Evolutionary conservation across 164 flowering plant species (phyloP), one percentile per base, ranked within the genome.

Genomic region (Malania oleifera): DNA sequence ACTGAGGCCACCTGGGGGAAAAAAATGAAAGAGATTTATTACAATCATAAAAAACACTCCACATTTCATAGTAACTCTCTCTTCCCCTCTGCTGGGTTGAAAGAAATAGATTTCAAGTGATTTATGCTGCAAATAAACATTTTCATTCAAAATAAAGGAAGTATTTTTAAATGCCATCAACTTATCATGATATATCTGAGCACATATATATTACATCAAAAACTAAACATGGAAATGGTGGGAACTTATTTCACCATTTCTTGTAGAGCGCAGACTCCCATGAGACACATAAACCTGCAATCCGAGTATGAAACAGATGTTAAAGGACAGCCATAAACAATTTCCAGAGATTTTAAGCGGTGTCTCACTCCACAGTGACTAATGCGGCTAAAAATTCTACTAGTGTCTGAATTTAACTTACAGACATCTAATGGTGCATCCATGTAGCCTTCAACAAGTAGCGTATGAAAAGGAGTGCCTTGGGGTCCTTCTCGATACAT

Each of bases 401-500:
- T 10, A 25, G 27, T 18, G 23, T 25, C 24, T 7, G 25, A 44
- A 26, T 28, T 25, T 19, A 52, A 77, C 98, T 89, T 80, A 93
- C 98, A 87, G 62, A 72, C 77, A 80, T 93, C 96, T 24, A 86
- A 23, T 26, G 96, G 86, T 29, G 82, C 96, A 68, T 92, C 90
- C 1, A 86, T 70, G 62, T 80, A 92, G 75, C 97, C 98, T 79
- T 92, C 98, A 61, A 66, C 87, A 52, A 92, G 96, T 61, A 89
- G 73, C 14, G 88, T 67, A 70, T 92, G 96, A 70, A 79, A 81
- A 0, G 96, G 98, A 64, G 83, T 79, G 40, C 98, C 98, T 51
- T 69, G 61, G 2, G 84, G 85, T 62, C 92, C 96, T 79, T 86
- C 91, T 40, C 95, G 83, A 56, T 92, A 89, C 96, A 92, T 92